Base-by-base conservation (phyloP, 2,329 filamentous ascomycete genomes). In the Dothidotthia symphoricarpi region DNA sequence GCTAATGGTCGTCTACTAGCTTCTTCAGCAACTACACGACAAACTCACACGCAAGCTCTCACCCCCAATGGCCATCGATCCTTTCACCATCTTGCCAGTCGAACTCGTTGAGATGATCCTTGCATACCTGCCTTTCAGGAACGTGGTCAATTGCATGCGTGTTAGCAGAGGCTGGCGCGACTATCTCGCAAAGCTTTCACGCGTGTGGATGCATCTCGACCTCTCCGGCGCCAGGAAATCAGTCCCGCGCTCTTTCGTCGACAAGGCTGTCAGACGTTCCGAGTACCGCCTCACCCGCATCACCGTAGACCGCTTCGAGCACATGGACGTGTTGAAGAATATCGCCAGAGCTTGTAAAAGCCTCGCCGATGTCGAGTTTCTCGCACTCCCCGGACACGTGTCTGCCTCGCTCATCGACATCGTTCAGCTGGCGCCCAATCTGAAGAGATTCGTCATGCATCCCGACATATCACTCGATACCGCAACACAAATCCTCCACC, bases 161-260 rank as follows among this genome's bases (percentile, higher is more conserved):
- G 78, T 82, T 3, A 81, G 73, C 25, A 76, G 71, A 57, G 63
- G 66, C 31, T 83, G 80, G 80, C 64, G 69, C 9, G 60, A 55
- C n/a, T 73, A 78, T 29, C 65, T 82, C 0, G 61, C 59, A 8
- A 72, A 70, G 3, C 57, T 72, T 16, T 66, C 69, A 0, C 61
- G 62, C 7, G 63, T 79, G 1, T 80, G 79, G 76, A 66, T 64
- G 40, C 60, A 75, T 40, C 59, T 83, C 9, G 77, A 82, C 45
- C 67, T 82, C 7, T 71, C 69, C 2, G 58, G 56, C 3, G 71
- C 74, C 5, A 64, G 57, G 17, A 66, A 58, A 45, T 63, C 64
- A 3, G 69, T 80, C 3, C 55, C 54, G n/a, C 61, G 59, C 4
- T 46, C 41, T 9, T 75, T 74, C 39, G 47, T 75, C 28, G 68